Percentiles rank a stretch among this genome's conserved stretches.
These are phyloP conservation scores for Sextonia rubra DNA, from an alignment of 164 flowering plant genomes.

Conservation along the genomic window DNA sequence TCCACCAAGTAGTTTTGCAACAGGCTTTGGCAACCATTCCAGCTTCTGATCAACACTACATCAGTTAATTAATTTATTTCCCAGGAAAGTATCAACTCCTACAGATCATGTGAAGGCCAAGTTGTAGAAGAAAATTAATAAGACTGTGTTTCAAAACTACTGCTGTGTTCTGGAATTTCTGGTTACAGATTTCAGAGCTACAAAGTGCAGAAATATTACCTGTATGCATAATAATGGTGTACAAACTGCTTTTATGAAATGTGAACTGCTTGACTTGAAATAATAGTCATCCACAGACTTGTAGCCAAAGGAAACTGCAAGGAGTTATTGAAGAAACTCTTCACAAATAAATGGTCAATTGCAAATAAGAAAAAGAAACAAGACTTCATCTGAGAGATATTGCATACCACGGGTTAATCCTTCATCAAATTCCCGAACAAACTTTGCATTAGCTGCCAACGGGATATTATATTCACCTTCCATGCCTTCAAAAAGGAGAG, in stretches of 20 bases:
- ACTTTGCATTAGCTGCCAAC: conserved; percentile 62
- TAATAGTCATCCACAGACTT: conserved; percentile 91
- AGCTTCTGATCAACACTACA: too few species aligned
- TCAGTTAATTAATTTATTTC: too few species aligned
- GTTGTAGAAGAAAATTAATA: neutral
- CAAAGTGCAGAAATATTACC: conserved; percentile 34
- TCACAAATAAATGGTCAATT: conserved; percentile 8
- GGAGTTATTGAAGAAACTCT: conserved; percentile 7
- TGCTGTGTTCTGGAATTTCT: too few species aligned
- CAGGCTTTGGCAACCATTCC: too few species aligned
- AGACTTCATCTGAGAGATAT: conserved; percentile 2
- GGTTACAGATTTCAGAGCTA: neutral
- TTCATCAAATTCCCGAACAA: conserved; percentile 83
- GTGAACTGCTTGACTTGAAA: conserved; percentile 77
- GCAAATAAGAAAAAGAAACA: neutral
- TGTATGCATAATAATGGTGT: conserved; percentile 88
- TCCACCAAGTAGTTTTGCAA: too few species aligned
- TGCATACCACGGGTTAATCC: conserved; percentile 69
- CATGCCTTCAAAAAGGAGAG: conserved; percentile 71
- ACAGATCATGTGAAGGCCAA: too few species aligned
- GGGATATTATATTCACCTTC: conserved; percentile 73
- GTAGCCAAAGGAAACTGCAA: conserved; percentile 92
- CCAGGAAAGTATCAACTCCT: too few species aligned
- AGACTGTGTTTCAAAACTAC: neutral
- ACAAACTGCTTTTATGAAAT: conserved; percentile 55